Conservation (phyloP, 345 rosid species). For the Mallotus nudiflorus region DNA sequence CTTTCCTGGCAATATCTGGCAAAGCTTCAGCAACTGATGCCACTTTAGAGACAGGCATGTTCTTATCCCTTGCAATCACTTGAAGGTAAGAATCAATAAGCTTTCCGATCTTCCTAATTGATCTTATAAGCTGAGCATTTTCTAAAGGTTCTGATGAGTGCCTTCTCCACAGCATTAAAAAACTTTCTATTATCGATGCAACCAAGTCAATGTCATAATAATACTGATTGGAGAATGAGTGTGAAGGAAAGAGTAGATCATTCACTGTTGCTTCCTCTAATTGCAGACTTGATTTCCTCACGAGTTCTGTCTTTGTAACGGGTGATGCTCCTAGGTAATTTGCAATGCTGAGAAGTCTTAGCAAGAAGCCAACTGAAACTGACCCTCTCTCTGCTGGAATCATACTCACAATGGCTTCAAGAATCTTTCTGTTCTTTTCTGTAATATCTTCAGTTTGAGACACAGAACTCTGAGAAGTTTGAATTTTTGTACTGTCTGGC, state of each 20-base stretch:
- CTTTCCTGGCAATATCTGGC: constrained; percentile 60
- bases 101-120: constrained; percentile 67
- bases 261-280: constrained; percentile 67
- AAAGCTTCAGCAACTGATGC: constrained; percentile 70
- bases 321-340: constrained; percentile 66
- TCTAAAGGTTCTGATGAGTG: constrained; percentile 47
- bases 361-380: constrained; percentile 74
- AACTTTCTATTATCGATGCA: constrained; percentile 61
- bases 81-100: constrained; percentile 79
- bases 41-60: constrained; percentile 58
- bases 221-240: constrained; percentile 41
- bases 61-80: constrained; percentile 60
- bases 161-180: constrained; percentile 68
- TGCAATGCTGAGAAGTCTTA: constrained; percentile 78
- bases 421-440: constrained; percentile 52
- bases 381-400: constrained; percentile 84
- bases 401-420: constrained; percentile 75
- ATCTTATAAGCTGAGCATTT: constrained; percentile 41
- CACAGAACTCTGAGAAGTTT: constrained; percentile 39
- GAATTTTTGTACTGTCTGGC: constrained; percentile 56
- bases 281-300: constrained; percentile 70
- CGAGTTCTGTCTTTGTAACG: constrained; percentile 71
- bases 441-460: constrained; percentile 43
- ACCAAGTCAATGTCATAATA: constrained; percentile 70
- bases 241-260: constrained; percentile 69